phyloP scores from a whole-genome alignment of 331 rosid genomes.

The Dryas integrifolia region DNA sequence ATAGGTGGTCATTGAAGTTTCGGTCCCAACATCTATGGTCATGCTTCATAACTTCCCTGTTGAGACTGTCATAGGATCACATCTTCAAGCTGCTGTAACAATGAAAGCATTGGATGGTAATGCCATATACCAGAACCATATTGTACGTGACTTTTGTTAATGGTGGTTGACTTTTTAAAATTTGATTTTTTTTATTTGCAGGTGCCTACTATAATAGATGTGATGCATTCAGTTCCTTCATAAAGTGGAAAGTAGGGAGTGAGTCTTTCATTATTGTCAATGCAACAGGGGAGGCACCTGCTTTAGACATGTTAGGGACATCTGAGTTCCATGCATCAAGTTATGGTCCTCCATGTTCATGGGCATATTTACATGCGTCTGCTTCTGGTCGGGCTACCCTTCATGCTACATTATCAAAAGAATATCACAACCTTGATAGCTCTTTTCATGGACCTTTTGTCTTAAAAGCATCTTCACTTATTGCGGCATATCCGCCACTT shows the following conservation, averaged over 20 bases:
- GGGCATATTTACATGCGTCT: slow-evolving; percentile 66
- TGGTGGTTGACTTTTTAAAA: slow-evolving; percentile 30
- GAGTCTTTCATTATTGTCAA: slow-evolving; percentile 72
- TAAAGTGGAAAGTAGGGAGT: slow-evolving; percentile 80
- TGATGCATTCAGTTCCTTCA: slow-evolving; percentile 66
- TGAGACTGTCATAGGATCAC: slow-evolving; percentile 86
- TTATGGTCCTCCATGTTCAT: slow-evolving; percentile 68
- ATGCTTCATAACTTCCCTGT: slow-evolving; percentile 78
- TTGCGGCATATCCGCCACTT: slow-evolving; percentile 79
- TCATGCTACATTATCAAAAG: slow-evolving; percentile 68
- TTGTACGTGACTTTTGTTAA: slow-evolving; percentile 17
- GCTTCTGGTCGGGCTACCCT: slow-evolving; percentile 69
- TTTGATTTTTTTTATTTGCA: slow-evolving; percentile 40
- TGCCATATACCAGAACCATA: slow-evolving; percentile 21
- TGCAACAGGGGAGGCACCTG: slow-evolving; percentile 48
- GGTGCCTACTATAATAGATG: slow-evolving; percentile 81
- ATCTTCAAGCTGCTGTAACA: slow-evolving; percentile 84
- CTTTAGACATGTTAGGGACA: slow-evolving; percentile 40
- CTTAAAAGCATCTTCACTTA: slow-evolving; percentile 61
- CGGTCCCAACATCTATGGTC: slow-evolving; percentile 69
- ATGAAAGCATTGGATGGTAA: slow-evolving; percentile 84
- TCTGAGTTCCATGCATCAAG: slow-evolving; percentile 39
- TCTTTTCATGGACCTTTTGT: slow-evolving; percentile 55
- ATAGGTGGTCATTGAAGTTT: slow-evolving; percentile 80
- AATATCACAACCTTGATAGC: slow-evolving; percentile 47